A percentile compares a stretch with the other conserved stretches of the same genome.
Evolutionary conservation across 257 asterid species (phyloP).

Genomic region (Craterostigma plantagineum): DNA sequence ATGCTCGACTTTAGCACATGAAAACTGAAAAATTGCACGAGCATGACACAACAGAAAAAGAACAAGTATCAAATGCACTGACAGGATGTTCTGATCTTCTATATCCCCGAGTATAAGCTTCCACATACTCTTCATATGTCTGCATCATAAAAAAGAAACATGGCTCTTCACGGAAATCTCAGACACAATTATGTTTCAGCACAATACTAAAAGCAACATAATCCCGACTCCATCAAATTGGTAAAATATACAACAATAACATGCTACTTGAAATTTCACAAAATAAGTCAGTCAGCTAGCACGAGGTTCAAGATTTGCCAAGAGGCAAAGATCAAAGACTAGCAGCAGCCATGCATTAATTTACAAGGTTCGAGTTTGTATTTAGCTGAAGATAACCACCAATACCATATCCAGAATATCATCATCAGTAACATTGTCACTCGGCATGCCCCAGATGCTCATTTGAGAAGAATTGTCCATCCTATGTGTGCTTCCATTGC

Average conservation of each 20-base stretch:
- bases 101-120: slow-evolving; percentile 50
- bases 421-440: slow-evolving; percentile 62
- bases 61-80: slow-evolving; percentile 18
- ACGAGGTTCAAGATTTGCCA: too few relatives aligned
- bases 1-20: neutral
- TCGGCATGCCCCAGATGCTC: slow-evolving; percentile 27
- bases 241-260: too few relatives aligned
- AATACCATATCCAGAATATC: slow-evolving; percentile 80
- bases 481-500: slow-evolving; percentile 20
- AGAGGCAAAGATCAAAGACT: too few relatives aligned
- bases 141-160: slow-evolving; percentile 21
- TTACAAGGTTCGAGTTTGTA: neutral
- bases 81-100: slow-evolving; percentile 37
- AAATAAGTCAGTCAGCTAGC: too few relatives aligned
- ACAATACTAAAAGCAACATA: slow-evolving; percentile 3
- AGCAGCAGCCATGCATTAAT: too few relatives aligned
- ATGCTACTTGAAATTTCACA: too few relatives aligned
- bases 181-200: neutral
- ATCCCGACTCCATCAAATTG: neutral
- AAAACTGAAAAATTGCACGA: slow-evolving; percentile 2
- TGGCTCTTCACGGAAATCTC: slow-evolving; percentile 11
- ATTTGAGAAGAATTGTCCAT: slow-evolving; percentile 17
- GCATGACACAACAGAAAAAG: neutral
- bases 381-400: slow-evolving; percentile 15
- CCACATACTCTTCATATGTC: slow-evolving; percentile 93